phyloP scores from a whole-genome alignment of 1,284 basidiomycete genomes.

The Cryptococcus hybrid region DNA sequence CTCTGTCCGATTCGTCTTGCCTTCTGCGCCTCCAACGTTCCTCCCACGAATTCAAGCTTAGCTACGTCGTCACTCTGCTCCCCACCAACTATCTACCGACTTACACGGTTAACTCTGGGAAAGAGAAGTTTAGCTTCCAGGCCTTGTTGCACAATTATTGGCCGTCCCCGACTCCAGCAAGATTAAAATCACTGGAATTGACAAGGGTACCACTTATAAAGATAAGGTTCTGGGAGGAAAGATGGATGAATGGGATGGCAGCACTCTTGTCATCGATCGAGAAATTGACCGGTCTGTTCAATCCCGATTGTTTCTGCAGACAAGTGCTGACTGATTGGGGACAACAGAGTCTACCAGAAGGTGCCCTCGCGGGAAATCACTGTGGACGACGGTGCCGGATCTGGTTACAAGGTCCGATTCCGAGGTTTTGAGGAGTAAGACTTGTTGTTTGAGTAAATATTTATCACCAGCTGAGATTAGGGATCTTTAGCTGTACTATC shows the following conservation, averaged over 20 bases:
- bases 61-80: conserved; percentile 75
- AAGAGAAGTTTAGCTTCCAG: conserved; percentile 68
- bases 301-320: conserved; percentile 36
- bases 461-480: background rate
- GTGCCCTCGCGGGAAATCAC: conserved; percentile 37
- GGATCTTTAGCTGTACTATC: conserved; percentile 46
- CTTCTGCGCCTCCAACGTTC: conserved; percentile 60
- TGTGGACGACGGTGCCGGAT: conserved; percentile 35
- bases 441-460: background rate
- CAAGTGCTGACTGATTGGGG: conserved; percentile 16
- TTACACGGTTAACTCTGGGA: conserved; percentile 63
- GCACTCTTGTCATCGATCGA: conserved; percentile 28
- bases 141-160: conserved; percentile 84
- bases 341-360: conserved; percentile 39
- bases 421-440: conserved; percentile 61
- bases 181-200: conserved; percentile 39
- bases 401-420: conserved; percentile 58
- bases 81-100: conserved; percentile 71
- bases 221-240: conserved; percentile 61
- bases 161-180: conserved; percentile 60
- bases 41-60: conserved; percentile 64
- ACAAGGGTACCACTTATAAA: conserved; percentile 61
- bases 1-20: conserved; percentile 66
- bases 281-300: conserved; percentile 40
- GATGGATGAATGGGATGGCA: conserved; percentile 30